Evolutionary conservation across 108 stramenopile genomes (phyloP), one percentile per base, ranked within the genome.

Genomic region (Schizochytrium sp.): DNA sequence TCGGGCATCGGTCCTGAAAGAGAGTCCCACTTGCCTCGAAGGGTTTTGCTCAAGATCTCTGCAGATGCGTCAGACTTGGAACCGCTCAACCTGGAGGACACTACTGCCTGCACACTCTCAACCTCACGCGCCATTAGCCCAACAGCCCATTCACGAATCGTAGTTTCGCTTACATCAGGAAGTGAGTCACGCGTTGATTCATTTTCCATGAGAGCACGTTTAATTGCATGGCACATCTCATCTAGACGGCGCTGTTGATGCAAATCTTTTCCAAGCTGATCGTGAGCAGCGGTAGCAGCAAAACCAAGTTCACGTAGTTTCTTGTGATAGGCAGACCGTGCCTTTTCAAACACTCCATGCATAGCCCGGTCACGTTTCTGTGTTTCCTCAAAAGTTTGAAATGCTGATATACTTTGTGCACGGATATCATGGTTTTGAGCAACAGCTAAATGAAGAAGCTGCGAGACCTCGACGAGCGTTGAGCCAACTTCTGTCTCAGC

Each of bases 201-300:
- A 53, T 83, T 83, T 42, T 83, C 76, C 1, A 83, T n/a, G 15
- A 83, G 47, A 8, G 76, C 47, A 53, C 10, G 53, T 53, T 83
- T 83, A 5, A 83, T 49, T 10, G 76, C 76, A 53, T 49, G 50
- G 28, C 76, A 83, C 76, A 83, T 83, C 76, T 83, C 76, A 53
- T 83, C 76, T n/a, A 83, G 53, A 5, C 76, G 47, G 2, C 28
- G 76, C 15, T 83, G 47, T 47, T 40, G 53, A 13, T 83, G 47
- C 12, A 83, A 53, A 42, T 83, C 76, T n/a, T 40, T n/a, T n/a
- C 50, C 40, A 38, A 83, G 47, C 50, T 55, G 47, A 13, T 55
- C 53, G 8, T 49, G 15, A 53, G 76, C 47, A 13, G 40, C 47
- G 5, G 45, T 10, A 5, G 47, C 50, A 10, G 76, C 76, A 83